These are phyloP conservation scores for Saprolegnia parasitica DNA, from an alignment of 352 stramenopile genomes.

Conservation along the genomic window DNA sequence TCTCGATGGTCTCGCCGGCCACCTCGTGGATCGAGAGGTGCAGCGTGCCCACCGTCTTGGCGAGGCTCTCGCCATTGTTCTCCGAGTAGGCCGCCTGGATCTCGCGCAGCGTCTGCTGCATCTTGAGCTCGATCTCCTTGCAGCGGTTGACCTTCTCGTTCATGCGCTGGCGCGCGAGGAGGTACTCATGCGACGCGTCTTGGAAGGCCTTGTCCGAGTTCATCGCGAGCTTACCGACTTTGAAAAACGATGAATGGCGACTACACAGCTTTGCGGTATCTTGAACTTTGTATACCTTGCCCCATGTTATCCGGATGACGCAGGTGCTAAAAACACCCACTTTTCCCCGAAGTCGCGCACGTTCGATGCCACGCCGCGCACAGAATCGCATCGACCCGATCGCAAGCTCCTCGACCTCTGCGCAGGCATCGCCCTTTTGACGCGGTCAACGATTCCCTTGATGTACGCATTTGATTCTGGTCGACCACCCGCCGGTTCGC, in stretches of 20 bases:
- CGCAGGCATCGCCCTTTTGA: too few species aligned
- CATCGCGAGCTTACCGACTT: constrained; percentile 14
- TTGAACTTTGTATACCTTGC: constrained; percentile 5
- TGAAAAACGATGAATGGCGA: constrained; percentile 30
- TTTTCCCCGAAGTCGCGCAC: too few species aligned
- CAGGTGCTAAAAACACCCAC: not conserved
- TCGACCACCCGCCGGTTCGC: too few species aligned
- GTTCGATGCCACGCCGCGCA: too few species aligned
- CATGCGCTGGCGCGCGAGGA: constrained; percentile 70
- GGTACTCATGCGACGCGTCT: constrained; percentile 74
- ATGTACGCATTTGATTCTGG: too few species aligned
- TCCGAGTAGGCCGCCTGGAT: constrained; percentile 54
- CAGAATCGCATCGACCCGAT: too few species aligned
- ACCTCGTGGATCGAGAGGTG: constrained; percentile 54
- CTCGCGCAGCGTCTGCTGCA: constrained; percentile 62
- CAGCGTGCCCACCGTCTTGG: constrained; percentile 71
- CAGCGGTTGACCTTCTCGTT: constrained; percentile 75
- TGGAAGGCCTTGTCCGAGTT: constrained; percentile 38
- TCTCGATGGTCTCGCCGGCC: constrained; percentile 49
- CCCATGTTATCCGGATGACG: not conserved
- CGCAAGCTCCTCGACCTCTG: too few species aligned
- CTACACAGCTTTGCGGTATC: not conserved
- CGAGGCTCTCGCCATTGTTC: constrained; percentile 27
- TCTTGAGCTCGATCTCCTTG: constrained; percentile 66
- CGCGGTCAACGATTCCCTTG: too few species aligned